Conservation (phyloP, 1,139 yeast genomes). For the Taiozyma sp. region DNA sequence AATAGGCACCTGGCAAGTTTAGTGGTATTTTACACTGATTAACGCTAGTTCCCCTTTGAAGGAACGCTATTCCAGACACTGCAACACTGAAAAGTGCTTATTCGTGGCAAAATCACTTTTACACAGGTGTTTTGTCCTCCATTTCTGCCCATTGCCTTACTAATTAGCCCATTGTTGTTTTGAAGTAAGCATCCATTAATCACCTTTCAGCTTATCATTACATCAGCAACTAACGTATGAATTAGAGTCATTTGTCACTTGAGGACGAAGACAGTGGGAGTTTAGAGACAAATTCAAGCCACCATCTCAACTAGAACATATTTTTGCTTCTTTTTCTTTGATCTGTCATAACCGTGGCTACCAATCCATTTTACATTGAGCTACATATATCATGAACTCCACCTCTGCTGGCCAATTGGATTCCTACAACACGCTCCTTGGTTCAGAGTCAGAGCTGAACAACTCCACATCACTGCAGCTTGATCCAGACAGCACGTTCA, state of each 20-base stretch:
- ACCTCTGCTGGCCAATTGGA: slow-evolving; percentile 13
- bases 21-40: background rate
- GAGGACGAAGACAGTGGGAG: background rate
- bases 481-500: slow-evolving; percentile 1
- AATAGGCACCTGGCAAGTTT: background rate
- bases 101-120: background rate
- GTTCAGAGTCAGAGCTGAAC: slow-evolving; percentile 4
- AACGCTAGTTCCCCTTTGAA: background rate
- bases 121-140: background rate
- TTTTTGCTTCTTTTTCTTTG: background rate
- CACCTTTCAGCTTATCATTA: background rate
- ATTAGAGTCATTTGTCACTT: background rate
- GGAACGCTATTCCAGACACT: background rate
- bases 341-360: background rate
- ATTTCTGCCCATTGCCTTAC: background rate
- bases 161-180: background rate
- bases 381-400: slow-evolving; percentile 8
- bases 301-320: background rate
- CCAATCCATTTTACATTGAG: background rate
- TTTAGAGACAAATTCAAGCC: background rate
- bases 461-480: slow-evolving; percentile 10
- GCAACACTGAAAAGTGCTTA: background rate
- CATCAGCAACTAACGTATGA: background rate
- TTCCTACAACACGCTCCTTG: slow-evolving; percentile 6
- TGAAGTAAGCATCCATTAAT: background rate